Evolutionary conservation across 257 asterid genomes (phyloP), one percentile per base, ranked within the genome.

Genomic region (Nicotiana noctiflora): DNA sequence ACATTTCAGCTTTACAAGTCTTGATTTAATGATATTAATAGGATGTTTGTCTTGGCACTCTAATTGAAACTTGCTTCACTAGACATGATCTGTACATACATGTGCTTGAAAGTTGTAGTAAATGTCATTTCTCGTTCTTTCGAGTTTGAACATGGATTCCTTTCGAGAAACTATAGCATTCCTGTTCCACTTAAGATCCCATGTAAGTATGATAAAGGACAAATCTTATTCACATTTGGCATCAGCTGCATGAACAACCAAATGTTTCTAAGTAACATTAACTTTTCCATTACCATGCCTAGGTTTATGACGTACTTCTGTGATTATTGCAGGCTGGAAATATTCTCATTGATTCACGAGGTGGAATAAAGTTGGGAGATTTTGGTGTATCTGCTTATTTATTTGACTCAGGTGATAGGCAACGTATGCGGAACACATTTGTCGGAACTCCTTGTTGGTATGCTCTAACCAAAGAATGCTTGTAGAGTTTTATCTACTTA

Each of bases 401-500:
- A 84, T 96, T 96, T 88, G 99, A 94, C 89, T 86, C 97, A 57
- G 98, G 98, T 83, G 98, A 94, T 83, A 89, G 99, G 84, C 97
- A 92, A 79, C 97, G 98, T 37, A 87, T 84, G 87, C 92, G 99
- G 91, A 94, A 94, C 85, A 96, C 98, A 79, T 96, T 96, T 86
- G 97, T 93, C 68, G 99, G 99, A 56, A 94, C 99, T 80, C 99
- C 99, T 78, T 96, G 99, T 90, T 96, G 98, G 99, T 96, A 96
- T 79, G 93, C 49, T 80, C 77, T 64, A 67, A 61, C 27, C 44
- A 4, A 75, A 11, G 66, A 77, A 76, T 76, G 55, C 49, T 72
- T 49, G 80, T 51, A 7, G 62, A 75, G 21, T 65, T 77, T 59
- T 61, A 18, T 46, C 31, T 25, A 59, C 55, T 80, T 56, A 23